A percentile compares a stretch with the other conserved stretches of the same genome.
These are phyloP conservation scores for Sporothrix curviconia DNA, from an alignment of 2,329 filamentous ascomycete genomes.

Conservation along the genomic window DNA sequence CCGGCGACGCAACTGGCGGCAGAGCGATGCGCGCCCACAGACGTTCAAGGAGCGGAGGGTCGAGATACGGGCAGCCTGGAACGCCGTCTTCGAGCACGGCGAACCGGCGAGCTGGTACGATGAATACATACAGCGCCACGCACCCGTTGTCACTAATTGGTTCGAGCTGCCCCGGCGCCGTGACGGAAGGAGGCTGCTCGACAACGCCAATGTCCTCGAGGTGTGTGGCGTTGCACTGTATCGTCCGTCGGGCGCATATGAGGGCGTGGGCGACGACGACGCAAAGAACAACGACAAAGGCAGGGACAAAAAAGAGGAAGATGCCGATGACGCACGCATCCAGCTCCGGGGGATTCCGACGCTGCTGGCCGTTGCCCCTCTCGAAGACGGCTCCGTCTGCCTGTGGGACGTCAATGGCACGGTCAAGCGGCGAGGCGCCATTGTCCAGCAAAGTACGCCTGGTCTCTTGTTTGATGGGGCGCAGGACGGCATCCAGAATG, in stretches of 20 bases:
- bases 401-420: conserved; percentile 70
- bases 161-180: conserved; percentile 54
- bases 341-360: conserved; percentile 28
- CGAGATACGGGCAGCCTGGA: conserved; percentile 61
- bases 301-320: not conserved
- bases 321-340: not conserved
- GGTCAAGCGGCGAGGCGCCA: conserved; percentile 48
- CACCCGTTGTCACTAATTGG: conserved; percentile 69
- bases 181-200: conserved; percentile 27
- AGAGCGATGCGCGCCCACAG: not conserved
- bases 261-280: conserved; percentile 38
- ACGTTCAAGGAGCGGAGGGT: conserved; percentile 45
- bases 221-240: conserved; percentile 68
- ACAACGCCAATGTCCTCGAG: conserved; percentile 47
- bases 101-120: conserved; percentile 79
- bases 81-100: conserved; percentile 59
- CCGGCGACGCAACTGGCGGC: not conserved
- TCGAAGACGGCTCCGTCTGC: conserved; percentile 83
- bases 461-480: conserved; percentile 57
- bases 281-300: not conserved
- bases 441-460: conserved; percentile 58
- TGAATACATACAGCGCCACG: conserved; percentile 80
- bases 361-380: conserved; percentile 61
- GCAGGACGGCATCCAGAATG: conserved; percentile 36
- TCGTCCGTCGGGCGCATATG: conserved; percentile 38